Base-by-base conservation (phyloP, 352 stramenopile species). In the Globisporangium lucens region DNA sequence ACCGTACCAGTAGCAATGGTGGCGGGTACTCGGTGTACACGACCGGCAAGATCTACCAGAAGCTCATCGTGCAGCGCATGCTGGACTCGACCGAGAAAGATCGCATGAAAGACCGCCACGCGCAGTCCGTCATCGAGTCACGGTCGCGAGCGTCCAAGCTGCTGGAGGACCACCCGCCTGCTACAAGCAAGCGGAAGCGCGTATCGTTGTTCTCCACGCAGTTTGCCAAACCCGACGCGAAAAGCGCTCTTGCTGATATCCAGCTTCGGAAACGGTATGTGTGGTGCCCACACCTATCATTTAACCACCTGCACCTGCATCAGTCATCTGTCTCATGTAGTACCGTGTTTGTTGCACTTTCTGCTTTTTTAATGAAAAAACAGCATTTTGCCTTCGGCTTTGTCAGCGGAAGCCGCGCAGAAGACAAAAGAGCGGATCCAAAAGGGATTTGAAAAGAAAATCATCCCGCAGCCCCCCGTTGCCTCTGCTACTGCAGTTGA, bases 61-160 rank as follows among this genome's bases (percentile, higher is more conserved):
- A 95, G 72, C 69, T 93, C 55, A 80, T 93, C 41, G 83, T 93
- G 17, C 85, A 93, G 77, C 82, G 87, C 38, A 73, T 91, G 73
- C 75, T 95, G 49, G 79, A 92, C 67, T 78, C 72, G 43, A 85
- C 69, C 0, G 87, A 95, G 72, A 93, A 95, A 70, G 78, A 82
- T 56, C 87, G 87, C 10, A 88, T 95, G 60, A 95, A 95, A 65
- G 80, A 93, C 68, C 81, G 83, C 17, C 87, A 95, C 65, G 83
- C 82, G 58, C 81, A 85, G 69, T 90, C 80, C 5, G 87, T 95
- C 33, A 66, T 80, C 27, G 85, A 87, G 29, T 93, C 82, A 35
- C 90, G 90, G 58, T 75, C 85, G 7, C 82, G 87, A 2, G 63
- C 80, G 8, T 91, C 87, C 8, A 92, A 91, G 64, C 61, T 93